These are phyloP conservation scores for Solanum sejunctum DNA, from an alignment of 257 asterid genomes.

Conservation along the genomic window DNA sequence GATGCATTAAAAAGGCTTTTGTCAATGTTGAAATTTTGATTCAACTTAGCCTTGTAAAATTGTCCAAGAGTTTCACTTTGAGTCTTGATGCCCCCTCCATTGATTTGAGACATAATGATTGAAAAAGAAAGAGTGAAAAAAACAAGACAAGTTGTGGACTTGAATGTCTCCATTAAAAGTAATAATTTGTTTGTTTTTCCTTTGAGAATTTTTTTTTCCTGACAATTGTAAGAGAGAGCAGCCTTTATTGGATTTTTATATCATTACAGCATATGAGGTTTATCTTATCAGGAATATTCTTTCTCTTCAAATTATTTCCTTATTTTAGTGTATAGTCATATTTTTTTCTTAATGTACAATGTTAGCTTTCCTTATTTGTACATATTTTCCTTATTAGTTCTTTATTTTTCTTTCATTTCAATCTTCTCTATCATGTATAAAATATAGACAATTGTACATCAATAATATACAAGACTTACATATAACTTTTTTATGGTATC, in stretches of 20 bases:
- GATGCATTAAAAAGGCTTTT: conserved; percentile 24
- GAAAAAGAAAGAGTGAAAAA: conserved; percentile 4
- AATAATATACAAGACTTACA: too few species aligned
- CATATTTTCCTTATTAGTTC: too few species aligned
- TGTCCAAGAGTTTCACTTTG: conserved; percentile 30
- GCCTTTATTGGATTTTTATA: too few species aligned
- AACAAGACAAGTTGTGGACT: background rate
- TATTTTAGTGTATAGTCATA: background rate
- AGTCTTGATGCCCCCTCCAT: background rate
- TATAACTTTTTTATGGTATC: background rate
- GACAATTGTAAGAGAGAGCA: too few species aligned
- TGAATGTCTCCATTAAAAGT: conserved; percentile 7
- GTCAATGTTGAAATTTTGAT: conserved; percentile 16
- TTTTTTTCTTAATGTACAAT: background rate
- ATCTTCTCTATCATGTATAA: too few species aligned
- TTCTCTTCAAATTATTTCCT: background rate
- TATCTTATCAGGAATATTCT: too few species aligned
- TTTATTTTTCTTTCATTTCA: too few species aligned
- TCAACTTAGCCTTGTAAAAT: conserved; percentile 16
- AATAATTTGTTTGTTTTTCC: background rate
- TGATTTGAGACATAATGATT: background rate
- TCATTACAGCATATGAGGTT: too few species aligned
- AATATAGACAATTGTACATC: too few species aligned
- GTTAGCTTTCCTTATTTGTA: background rate
- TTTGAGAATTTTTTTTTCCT: background rate